Evolutionary conservation across 768 basidiomycete genomes (phyloP), one percentile per base, ranked within the genome.

Genomic region (Termitomyces sp.): DNA sequence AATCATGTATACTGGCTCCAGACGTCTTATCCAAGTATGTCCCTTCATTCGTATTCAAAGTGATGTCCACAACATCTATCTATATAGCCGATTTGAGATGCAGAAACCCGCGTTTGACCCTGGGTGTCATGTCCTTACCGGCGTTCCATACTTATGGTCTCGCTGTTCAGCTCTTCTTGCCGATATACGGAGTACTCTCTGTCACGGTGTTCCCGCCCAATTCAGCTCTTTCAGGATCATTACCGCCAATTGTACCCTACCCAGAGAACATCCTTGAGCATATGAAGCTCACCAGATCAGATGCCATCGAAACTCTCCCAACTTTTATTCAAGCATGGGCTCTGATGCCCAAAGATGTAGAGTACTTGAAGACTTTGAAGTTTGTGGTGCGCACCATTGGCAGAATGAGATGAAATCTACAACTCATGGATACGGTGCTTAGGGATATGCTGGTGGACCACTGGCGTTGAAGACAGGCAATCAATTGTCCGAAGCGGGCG

Each of bases 191-290:
- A 23, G 48, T 69, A 7, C 38, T 56, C 1, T 58, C 69, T 3
- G 61, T 69, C 0, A 63, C 57, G 7, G 38, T 78, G 2, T 76
- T 67, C 50, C 68, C 75, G 18, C 76, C 73, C 6, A 48, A 32
- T 32, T 58, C 60, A 7, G 63, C 64, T 15, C 58, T 54, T 9
- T 53, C 62, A 9, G 44, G 60, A 11, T 54, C 58, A 0, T 18
- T 55, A 12, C 63, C 64, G 22, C 78, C 79, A 2, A 54, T 72
- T 5, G 63, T 68, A 32, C 75, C 77, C 0, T 70, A 74, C 1
- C 66, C 75, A 3, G 68, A 73, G 2, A 75, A 73, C 52, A 66
- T 77, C 29, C 58, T 80, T 3, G 68, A 73, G 5, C 69, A 71
- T 35, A 58, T 71, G 10, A 60, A 60, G 16, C 53, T 64, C 32